phyloP scores from a whole-genome alignment of 2,329 filamentous ascomycete genomes.

The Colletotrichum orchidophilum region DNA sequence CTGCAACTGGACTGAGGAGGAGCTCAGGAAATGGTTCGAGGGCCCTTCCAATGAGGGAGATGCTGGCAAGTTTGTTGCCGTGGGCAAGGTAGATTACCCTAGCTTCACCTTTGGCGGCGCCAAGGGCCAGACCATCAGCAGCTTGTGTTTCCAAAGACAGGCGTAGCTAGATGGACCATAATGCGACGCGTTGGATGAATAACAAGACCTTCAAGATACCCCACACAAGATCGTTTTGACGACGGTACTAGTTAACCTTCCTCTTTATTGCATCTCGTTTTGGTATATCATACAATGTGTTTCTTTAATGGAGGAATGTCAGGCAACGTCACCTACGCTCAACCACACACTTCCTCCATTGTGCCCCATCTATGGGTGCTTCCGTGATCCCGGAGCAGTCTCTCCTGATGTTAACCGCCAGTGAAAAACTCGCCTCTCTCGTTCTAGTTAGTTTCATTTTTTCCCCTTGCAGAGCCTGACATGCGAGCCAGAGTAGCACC shows the following conservation, averaged over 20 bases:
- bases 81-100: constrained; percentile 79
- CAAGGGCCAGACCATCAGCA: constrained; percentile 90
- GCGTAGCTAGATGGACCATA: constrained; percentile 2
- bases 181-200: constrained; percentile 18
- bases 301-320: constrained; percentile 3
- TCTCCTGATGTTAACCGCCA: not conserved
- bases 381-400: not conserved
- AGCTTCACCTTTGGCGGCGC: constrained; percentile 90
- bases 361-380: not conserved
- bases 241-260: not conserved
- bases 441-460: constrained; percentile 12
- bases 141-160: constrained; percentile 76
- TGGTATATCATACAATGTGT: constrained; percentile 30
- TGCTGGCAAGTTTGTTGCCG: constrained; percentile 63
- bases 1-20: constrained; percentile 97
- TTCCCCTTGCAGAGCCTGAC: constrained; percentile 1
- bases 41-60: constrained; percentile 42
- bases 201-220: constrained; percentile 10
- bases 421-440: not conserved
- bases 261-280: constrained; percentile 15
- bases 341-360: not conserved
- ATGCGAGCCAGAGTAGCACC: constrained; percentile 14
- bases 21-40: constrained; percentile 84
- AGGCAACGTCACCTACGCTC: constrained; percentile 15
- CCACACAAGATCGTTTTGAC: not conserved